phyloP scores from a whole-genome alignment of 2,329 filamentous ascomycete genomes.

The Penicillium concentricum region DNA sequence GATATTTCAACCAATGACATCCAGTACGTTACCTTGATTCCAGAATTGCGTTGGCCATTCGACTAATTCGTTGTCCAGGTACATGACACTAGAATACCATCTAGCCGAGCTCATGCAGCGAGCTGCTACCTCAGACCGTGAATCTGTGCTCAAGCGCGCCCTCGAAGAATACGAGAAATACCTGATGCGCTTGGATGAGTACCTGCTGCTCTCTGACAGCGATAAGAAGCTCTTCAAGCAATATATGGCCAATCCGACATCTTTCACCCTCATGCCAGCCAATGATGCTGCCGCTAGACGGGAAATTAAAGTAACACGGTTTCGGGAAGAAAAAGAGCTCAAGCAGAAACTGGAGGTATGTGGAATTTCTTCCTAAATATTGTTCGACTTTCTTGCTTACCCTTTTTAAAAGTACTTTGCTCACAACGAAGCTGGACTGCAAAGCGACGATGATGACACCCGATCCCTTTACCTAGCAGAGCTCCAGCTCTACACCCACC shows the following conservation, averaged over 20 bases:
- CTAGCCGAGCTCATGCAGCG: slow-evolving; percentile 77
- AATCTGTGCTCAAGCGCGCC: slow-evolving; percentile 61
- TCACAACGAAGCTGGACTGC: slow-evolving; percentile 58
- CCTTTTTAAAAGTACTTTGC: slow-evolving; percentile 54
- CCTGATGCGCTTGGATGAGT: slow-evolving; percentile 72
- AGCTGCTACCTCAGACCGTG: slow-evolving; percentile 62
- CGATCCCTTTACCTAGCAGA: slow-evolving; percentile 76
- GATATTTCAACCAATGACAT: slow-evolving; percentile 83
- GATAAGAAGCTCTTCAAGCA: slow-evolving; percentile 69
- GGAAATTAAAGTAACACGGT: slow-evolving; percentile 81
- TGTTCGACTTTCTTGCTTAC: slow-evolving; percentile 33
- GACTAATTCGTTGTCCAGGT: slow-evolving; percentile 47
- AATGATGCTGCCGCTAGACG: slow-evolving; percentile 68
- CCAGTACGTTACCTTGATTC: slow-evolving; percentile 52
- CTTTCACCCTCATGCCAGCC: slow-evolving; percentile 69
- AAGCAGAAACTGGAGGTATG: slow-evolving; percentile 75
- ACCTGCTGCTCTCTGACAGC: slow-evolving; percentile 65
- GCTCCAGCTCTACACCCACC: slow-evolving; percentile 70
- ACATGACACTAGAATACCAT: slow-evolving; percentile 74
- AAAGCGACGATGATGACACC: slow-evolving; percentile 80
- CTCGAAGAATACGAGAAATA: slow-evolving; percentile 75
- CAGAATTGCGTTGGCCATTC: background rate
- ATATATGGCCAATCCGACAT: slow-evolving; percentile 69
- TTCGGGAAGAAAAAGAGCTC: slow-evolving; percentile 80
- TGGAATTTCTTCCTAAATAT: slow-evolving; percentile 14